These are phyloP conservation scores for Xylariales sp. DNA, from an alignment of 2,329 filamentous ascomycete species.

Conservation along the genomic window DNA sequence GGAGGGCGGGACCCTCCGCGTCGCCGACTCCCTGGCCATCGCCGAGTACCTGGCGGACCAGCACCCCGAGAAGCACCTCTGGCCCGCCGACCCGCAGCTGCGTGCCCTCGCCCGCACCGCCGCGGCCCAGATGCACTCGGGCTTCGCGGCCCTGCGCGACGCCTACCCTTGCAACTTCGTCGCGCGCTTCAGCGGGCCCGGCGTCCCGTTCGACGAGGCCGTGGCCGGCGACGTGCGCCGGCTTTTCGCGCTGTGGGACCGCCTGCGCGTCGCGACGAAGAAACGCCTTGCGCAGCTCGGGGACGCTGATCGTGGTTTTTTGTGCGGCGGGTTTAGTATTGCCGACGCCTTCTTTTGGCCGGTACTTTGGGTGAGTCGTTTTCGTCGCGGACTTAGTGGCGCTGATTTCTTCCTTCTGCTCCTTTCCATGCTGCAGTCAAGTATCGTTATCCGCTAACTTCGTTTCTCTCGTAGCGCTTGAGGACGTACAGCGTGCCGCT, in stretches of 20 bases:
- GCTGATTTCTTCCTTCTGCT: too few species aligned
- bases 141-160: constrained; percentile 55
- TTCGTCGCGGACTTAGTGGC: background rate
- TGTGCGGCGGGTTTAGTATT: constrained; percentile 48
- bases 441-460: background rate
- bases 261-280: constrained; percentile 37
- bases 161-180: constrained; percentile 58
- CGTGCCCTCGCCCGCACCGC: constrained; percentile 58
- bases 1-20: constrained; percentile 46
- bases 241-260: constrained; percentile 44
- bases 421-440: too few species aligned
- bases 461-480: constrained; percentile 34
- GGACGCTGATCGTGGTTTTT: constrained; percentile 43
- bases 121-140: constrained; percentile 60
- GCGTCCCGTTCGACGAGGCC: constrained; percentile 40
- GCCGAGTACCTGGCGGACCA: constrained; percentile 59
- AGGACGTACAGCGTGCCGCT: constrained; percentile 48
- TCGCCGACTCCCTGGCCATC: constrained; percentile 63
- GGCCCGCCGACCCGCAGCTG: constrained; percentile 54
- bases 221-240: constrained; percentile 40
- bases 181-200: constrained; percentile 42
- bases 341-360: constrained; percentile 51
- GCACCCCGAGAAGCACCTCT: constrained; percentile 53
- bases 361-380: constrained; percentile 42
- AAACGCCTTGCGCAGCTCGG: constrained; percentile 37